Evolutionary conservation across 1,139 yeast genomes (phyloP).

Genomic region (Yamadazyma triangularis): DNA sequence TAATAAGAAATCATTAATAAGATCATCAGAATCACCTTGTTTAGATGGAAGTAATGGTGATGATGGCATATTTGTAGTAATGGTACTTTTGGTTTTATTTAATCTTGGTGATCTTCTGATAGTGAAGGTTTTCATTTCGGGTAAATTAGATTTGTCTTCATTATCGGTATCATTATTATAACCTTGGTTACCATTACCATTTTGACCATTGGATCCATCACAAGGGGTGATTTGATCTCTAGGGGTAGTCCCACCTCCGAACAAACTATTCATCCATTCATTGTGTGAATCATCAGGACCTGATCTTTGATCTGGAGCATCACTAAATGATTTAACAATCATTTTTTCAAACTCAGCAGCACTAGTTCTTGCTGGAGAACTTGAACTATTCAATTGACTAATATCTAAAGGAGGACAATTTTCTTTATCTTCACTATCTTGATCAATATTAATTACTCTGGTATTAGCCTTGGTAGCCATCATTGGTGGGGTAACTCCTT

Average conservation of each 20-base stretch:
- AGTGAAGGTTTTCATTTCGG: slow-evolving; percentile 27
- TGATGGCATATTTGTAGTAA: slow-evolving; percentile 39
- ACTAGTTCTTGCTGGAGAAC: slow-evolving; percentile 16
- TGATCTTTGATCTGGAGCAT: slow-evolving; percentile 13
- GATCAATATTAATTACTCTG: slow-evolving; percentile 39
- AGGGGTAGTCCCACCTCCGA: slow-evolving; percentile 39
- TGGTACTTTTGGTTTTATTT: slow-evolving; percentile 17
- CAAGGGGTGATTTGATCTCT: slow-evolving; percentile 38
- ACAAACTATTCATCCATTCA: slow-evolving; percentile 35
- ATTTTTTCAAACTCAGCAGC: slow-evolving; percentile 35
- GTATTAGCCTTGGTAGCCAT: slow-evolving; percentile 47
- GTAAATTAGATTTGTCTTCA: no score
- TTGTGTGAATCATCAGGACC: slow-evolving; percentile 20
- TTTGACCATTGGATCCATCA: slow-evolving; percentile 14
- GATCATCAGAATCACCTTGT: slow-evolving; percentile 7
- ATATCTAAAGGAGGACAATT: slow-evolving; percentile 28
- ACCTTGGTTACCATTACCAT: slow-evolving; percentile 1
- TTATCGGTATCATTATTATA: slow-evolving; percentile 14
- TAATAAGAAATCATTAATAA: slow-evolving; percentile 12
- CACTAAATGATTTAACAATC: slow-evolving; percentile 33
- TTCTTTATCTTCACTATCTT: slow-evolving; percentile 40
- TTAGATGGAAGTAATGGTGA: slow-evolving; percentile 29
- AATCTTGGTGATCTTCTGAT: slow-evolving; percentile 21
- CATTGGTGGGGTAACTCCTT: slow-evolving; percentile 43
- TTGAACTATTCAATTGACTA: slow-evolving; percentile 11